Base-by-base conservation (phyloP, 495 filamentous ascomycete species). In the Lepraria neglecta region DNA sequence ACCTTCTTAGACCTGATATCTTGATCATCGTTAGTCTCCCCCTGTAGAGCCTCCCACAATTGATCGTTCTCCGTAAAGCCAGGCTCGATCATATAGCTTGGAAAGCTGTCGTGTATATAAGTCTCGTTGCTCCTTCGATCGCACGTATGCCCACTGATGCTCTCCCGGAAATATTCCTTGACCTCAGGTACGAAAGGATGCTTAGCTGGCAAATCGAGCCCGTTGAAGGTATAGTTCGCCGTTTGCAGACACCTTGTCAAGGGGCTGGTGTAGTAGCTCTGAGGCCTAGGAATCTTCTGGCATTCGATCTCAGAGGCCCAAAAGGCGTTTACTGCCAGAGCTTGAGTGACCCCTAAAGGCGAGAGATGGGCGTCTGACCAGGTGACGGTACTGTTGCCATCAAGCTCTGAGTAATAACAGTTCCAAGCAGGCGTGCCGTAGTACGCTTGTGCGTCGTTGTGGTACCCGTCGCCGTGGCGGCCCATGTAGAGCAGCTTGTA, bases 291-390 rank as follows among this genome's bases (percentile, higher is more conserved):
- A 47, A 90, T 82, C 19, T 75, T 73, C 59, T 83, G 74, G 27
- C 72, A 64, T 9, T 66, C 40, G 51, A 89, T 76, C 45, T 79
- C 71, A 3, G 75, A 69, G 54, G 75, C 69, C 86, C 87, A 94
- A 73, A 88, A 89, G 24, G 63, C 60, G 60, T 87, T 79, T 19
- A 85, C 84, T 17, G 72, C 73, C 9, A 75, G 65, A 31, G 89
- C 90, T 74, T 92, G 87, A 4, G 56, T 55, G 47, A 78, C 73
- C 19, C 90, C 90, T 30, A 62, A 69, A 1, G 71, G 51, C 1
- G 86, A 90, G 33, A 95, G 78, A 17, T 79, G 72, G 7, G 90
- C 84, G 67, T 95, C 90, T 24, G 73, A 70, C 90, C 89, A 94
- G 64, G 71, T 80, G 12, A 75, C 71, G 3, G 80, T 85, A 38